Evolutionary conservation across 768 basidiomycete genomes (phyloP).

Genomic region (Suillus decipiens): DNA sequence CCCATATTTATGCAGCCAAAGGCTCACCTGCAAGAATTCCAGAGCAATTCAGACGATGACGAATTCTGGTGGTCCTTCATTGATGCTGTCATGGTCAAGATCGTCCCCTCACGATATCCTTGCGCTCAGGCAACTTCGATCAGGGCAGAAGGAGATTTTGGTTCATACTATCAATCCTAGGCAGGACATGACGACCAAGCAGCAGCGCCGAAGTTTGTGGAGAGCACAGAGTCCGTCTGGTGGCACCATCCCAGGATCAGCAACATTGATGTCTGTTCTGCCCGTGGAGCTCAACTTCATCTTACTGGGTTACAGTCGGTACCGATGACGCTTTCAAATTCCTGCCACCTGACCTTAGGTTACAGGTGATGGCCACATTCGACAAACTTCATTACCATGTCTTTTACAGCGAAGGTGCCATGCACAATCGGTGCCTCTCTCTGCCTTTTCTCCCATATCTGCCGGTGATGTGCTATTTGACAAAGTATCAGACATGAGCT

Average conservation of each 20-base stretch:
- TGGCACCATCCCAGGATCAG: constrained; percentile 14
- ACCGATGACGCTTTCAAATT: neutral
- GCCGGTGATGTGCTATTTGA: constrained; percentile 24
- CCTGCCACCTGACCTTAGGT: neutral
- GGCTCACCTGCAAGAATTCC: neutral
- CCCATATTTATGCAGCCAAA: neutral
- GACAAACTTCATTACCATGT: constrained; percentile 42
- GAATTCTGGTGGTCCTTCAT: neutral
- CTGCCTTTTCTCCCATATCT: constrained; percentile 10
- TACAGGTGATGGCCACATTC: constrained; percentile 55
- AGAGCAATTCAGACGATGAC: neutral
- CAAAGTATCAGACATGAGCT: constrained; percentile 45
- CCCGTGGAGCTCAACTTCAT: constrained; percentile 61
- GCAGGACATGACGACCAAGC: neutral
- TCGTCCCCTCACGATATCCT: constrained; percentile 1
- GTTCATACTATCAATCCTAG: neutral
- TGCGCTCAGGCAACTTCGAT: constrained; percentile 3
- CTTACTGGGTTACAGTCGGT: constrained; percentile 65
- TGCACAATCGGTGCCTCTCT: neutral
- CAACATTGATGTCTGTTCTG: constrained; percentile 41
- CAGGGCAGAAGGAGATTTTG: constrained; percentile 4
- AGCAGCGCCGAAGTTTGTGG: constrained; percentile 1
- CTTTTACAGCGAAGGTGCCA: constrained; percentile 22
- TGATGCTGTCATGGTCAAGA: constrained; percentile 6
- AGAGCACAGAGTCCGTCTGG: neutral